Evolutionary conservation across 2,329 filamentous ascomycete species (phyloP).

Genomic region (Claviceps quebecensis): DNA sequence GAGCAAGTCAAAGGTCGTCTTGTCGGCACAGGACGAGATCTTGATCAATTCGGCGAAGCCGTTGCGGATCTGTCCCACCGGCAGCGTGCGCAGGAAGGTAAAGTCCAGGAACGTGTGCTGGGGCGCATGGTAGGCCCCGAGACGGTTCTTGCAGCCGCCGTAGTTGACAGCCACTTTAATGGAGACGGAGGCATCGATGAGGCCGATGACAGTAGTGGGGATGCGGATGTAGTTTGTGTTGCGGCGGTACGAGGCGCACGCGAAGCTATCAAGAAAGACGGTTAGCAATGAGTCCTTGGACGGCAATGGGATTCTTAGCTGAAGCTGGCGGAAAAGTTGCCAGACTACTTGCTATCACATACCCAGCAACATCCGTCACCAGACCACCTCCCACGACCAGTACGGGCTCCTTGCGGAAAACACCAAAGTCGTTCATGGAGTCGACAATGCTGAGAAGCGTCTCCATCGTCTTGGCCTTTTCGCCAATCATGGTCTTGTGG

Average conservation of each 20-base stretch:
- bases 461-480: constrained; percentile 61
- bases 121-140: constrained; percentile 60
- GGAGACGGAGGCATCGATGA: constrained; percentile 62
- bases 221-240: constrained; percentile 63
- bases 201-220: constrained; percentile 59
- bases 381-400: constrained; percentile 54
- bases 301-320: too few relatives aligned
- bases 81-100: constrained; percentile 54
- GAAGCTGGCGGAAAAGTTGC: neutral
- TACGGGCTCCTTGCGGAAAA: constrained; percentile 54
- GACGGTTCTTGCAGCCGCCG: constrained; percentile 60
- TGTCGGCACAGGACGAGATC: constrained; percentile 57
- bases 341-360: constrained; percentile 19
- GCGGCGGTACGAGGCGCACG: constrained; percentile 56
- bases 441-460: constrained; percentile 56
- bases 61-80: constrained; percentile 54
- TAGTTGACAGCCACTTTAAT: constrained; percentile 73
- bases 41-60: constrained; percentile 66
- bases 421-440: constrained; percentile 61
- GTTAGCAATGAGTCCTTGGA: neutral
- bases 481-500: constrained; percentile 61
- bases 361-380: constrained; percentile 63
- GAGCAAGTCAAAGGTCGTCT: constrained; percentile 50
- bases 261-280: constrained; percentile 33
- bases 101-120: constrained; percentile 63